phyloP scores from a whole-genome alignment of 2,329 filamentous ascomycete genomes.

The Kalmusia sp. region DNA sequence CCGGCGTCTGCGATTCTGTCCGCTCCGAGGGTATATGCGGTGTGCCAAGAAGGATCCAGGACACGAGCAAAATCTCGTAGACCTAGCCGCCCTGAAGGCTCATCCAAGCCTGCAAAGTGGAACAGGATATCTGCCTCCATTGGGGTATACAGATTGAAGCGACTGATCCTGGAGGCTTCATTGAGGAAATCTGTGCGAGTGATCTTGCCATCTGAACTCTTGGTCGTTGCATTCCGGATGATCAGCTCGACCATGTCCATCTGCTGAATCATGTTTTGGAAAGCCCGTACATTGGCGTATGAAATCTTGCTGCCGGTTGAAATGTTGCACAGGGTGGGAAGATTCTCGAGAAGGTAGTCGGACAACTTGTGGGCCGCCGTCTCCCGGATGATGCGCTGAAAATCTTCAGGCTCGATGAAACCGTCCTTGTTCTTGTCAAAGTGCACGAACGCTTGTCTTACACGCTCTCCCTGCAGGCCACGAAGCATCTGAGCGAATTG shows the following conservation, averaged over 20 bases:
- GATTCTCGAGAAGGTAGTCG: constrained; percentile 89
- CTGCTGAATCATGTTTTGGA: constrained; percentile 96
- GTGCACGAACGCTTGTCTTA: constrained; percentile 90
- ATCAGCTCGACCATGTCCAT: constrained; percentile 98
- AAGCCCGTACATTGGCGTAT: constrained; percentile 95
- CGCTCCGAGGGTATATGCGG: constrained; percentile 63
- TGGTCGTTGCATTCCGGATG: constrained; percentile 82
- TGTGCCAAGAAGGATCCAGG: constrained; percentile 90
- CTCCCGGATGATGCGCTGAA: constrained; percentile 94
- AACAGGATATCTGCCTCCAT: constrained; percentile 99
- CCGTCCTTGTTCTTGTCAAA: constrained; percentile 93
- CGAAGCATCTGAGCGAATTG: constrained; percentile 99
- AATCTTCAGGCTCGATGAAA: constrained; percentile 94
- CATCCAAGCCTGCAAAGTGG: constrained; percentile 94
- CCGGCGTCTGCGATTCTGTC: constrained; percentile 55
- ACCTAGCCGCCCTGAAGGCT: constrained; percentile 83
- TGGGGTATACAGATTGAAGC: constrained; percentile 95
- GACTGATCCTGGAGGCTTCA: constrained; percentile 87
- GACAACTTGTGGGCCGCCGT: constrained; percentile 96
- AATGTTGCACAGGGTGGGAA: constrained; percentile 94
- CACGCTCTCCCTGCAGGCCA: constrained; percentile 92
- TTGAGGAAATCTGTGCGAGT: constrained; percentile 93
- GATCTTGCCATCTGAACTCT: constrained; percentile 89
- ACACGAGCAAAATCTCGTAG: constrained; percentile 92
- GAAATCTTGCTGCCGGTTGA: constrained; percentile 90